Percentiles rank a stretch among this genome's conserved stretches.
Conservation (phyloP, 108 stramenopile genomes). For the Pelagomonas calceolata region DNA sequence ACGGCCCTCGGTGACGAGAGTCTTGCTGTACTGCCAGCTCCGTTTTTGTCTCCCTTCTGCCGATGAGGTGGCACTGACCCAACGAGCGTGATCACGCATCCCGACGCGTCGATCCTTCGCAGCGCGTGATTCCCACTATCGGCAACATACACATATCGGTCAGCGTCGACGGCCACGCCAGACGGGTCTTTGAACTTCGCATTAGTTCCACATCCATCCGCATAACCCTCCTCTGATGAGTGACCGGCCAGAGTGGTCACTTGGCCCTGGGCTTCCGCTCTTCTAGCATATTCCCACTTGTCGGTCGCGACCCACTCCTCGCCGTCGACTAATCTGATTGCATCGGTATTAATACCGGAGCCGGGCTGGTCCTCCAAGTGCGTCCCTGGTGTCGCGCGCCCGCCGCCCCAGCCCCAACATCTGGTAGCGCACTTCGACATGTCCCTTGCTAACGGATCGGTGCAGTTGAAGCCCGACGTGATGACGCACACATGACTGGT, state of each 20-base stretch:
- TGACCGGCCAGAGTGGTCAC: conserved; percentile 50
- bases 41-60: conserved; percentile 15
- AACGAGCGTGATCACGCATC: conserved; percentile 55
- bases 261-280: conserved; percentile 36
- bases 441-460: conserved; percentile 37
- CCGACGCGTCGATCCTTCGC: conserved; percentile 44
- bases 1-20: conserved; percentile 58
- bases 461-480: conserved; percentile 34
- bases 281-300: conserved; percentile 47
- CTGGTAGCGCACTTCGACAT: conserved; percentile 51
- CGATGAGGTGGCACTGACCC: conserved; percentile 33
- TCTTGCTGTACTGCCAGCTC: conserved; percentile 25
- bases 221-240: conserved; percentile 48
- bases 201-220: no score
- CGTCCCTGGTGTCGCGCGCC: background rate
- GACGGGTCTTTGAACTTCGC: conserved; percentile 57
- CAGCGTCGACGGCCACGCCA: conserved; percentile 63
- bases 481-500: conserved; percentile 64
- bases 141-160: conserved; percentile 67
- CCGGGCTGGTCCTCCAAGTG: background rate
- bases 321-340: conserved; percentile 42
- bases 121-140: conserved; percentile 76
- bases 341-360: conserved; percentile 16
- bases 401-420: conserved; percentile 52
- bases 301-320: conserved; percentile 20